Evolutionary conservation across 2,329 filamentous ascomycete genomes (phyloP).

Genomic region (Calonectria pseudoreteaudii): DNA sequence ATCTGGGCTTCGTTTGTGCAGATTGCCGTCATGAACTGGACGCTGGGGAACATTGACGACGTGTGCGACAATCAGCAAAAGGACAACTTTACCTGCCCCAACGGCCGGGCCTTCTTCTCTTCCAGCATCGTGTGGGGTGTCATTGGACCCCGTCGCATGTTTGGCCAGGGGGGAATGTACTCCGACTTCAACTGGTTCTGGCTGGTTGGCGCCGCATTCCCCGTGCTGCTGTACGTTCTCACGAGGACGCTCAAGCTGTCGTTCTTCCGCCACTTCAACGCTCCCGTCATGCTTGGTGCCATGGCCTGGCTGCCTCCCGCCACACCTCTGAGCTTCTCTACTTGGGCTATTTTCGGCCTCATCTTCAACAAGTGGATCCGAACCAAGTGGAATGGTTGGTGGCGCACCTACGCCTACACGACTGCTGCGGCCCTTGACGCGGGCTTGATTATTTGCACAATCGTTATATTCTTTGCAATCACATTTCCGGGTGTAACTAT

Average conservation of each 20-base stretch:
- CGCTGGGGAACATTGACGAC: conserved; percentile 58
- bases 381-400: conserved; percentile 67
- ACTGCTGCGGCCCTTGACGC: conserved; percentile 56
- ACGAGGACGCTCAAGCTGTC: conserved; percentile 43
- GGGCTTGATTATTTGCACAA: conserved; percentile 54
- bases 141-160: conserved; percentile 68
- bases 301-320: conserved; percentile 67
- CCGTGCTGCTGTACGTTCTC: conserved; percentile 59
- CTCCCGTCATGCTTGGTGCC: conserved; percentile 69
- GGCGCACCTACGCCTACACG: conserved; percentile 56
- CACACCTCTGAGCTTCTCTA: conserved; percentile 68
- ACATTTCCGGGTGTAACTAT: conserved; percentile 53
- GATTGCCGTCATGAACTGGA: conserved; percentile 59
- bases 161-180: conserved; percentile 65
- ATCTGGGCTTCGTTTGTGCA: conserved; percentile 60
- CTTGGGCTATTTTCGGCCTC: conserved; percentile 68
- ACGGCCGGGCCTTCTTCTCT: conserved; percentile 60
- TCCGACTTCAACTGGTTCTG: conserved; percentile 64
- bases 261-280: conserved; percentile 63
- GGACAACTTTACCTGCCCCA: conserved; percentile 51
- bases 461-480: conserved; percentile 58
- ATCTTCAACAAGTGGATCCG: conserved; percentile 70
- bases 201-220: conserved; percentile 62
- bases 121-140: conserved; percentile 68
- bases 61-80: conserved; percentile 54